Evolutionary conservation across 345 rosid species (phyloP).

Genomic region (Viola odorata): DNA sequence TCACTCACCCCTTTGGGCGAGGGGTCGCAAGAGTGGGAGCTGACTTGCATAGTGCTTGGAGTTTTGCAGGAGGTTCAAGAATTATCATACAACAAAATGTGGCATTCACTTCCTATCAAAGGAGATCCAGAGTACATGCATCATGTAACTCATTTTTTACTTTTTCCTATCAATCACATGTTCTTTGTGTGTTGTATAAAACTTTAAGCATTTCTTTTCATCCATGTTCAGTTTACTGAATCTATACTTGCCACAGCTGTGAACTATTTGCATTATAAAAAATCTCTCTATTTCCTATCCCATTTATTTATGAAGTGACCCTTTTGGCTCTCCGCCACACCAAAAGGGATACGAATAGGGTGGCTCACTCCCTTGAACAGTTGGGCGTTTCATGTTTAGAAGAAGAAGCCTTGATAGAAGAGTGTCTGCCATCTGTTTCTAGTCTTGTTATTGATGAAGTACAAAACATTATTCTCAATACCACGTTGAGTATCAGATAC

Average conservation of each 20-base stretch:
- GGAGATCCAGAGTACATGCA: conserved; percentile 40
- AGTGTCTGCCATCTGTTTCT: no score
- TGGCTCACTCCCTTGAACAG: no score
- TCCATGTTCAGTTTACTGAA: not conserved
- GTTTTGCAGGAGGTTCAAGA: conserved; percentile 57
- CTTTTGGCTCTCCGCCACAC: not conserved
- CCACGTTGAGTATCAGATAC: no score
- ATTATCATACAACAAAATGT: conserved; percentile 24
- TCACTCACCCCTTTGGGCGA: conserved; percentile 22
- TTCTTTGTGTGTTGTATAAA: not conserved
- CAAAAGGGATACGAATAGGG: no score
- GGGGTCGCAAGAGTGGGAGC: conserved; percentile 23
- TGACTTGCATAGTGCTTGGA: conserved; percentile 36
- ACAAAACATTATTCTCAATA: no score
- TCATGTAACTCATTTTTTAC: conserved; percentile 52
- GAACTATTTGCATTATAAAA: not conserved
- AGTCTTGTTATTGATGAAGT: no score
- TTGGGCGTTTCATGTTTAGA: no score
- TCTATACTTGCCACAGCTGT: not conserved
- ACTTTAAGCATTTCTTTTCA: not conserved
- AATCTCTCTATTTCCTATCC: not conserved
- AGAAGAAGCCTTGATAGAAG: no score
- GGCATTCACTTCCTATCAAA: conserved; percentile 21
- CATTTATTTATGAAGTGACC: not conserved
- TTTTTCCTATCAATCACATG: not conserved